Conservation (phyloP, 2,329 filamentous ascomycete genomes). For the Microsporum audouinii region DNA sequence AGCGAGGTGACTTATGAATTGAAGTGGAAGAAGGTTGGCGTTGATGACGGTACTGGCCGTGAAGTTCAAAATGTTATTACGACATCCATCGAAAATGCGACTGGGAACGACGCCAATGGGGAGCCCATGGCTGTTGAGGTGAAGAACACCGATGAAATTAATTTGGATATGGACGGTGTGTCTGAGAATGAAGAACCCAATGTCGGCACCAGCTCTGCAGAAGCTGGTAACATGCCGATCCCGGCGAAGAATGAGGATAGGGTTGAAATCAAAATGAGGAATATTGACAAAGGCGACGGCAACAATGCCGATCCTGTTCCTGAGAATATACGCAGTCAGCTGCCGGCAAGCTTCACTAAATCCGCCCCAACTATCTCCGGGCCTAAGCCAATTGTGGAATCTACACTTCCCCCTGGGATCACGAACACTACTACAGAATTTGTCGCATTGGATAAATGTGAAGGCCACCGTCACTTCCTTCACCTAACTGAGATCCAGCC, state of each 20-base stretch:
- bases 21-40: constrained; percentile 31
- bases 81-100: constrained; percentile 13
- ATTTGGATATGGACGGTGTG: neutral
- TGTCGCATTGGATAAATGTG: constrained; percentile 82
- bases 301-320: constrained; percentile 36
- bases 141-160: constrained; percentile 44
- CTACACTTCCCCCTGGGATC: constrained; percentile 59
- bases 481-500: constrained; percentile 59
- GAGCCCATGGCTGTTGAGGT: constrained; percentile 15
- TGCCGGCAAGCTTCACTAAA: constrained; percentile 62
- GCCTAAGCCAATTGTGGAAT: constrained; percentile 38
- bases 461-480: constrained; percentile 57
- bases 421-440: constrained; percentile 72
- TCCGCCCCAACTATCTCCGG: constrained; percentile 20
- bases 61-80: constrained; percentile 18
- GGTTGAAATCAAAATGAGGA: constrained; percentile 28
- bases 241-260: constrained; percentile 30
- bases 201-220: neutral
- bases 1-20: constrained; percentile 23
- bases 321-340: constrained; percentile 56
- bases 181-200: constrained; percentile 14
- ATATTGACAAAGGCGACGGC: constrained; percentile 4
- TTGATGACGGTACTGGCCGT: constrained; percentile 19
- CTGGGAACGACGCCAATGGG: neutral
- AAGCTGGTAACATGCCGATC: neutral